Conservation (phyloP, 192 early-diverging fungal genomes). For the Helicostylum pulchrum region DNA sequence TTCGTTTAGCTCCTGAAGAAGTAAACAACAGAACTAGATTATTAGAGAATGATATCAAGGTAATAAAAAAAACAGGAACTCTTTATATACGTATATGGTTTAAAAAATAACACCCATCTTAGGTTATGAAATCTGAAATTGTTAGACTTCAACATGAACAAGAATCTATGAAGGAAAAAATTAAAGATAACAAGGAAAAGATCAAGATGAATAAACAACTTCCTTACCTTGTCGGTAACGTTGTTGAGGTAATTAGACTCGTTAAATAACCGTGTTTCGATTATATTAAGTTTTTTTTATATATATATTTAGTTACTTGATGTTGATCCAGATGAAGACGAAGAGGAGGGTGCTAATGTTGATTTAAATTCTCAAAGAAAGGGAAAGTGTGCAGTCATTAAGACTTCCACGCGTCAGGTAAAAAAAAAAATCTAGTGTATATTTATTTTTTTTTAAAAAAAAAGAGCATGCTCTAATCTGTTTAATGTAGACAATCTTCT, state of each 20-base stretch:
- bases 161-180: slow-evolving; percentile 79
- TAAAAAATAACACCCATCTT: background rate
- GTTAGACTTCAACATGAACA: slow-evolving; percentile 89
- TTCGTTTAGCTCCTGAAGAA: slow-evolving; percentile 84
- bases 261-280: background rate
- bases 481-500: slow-evolving; percentile 79
- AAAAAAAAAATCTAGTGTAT: background rate
- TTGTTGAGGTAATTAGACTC: slow-evolving; percentile 77
- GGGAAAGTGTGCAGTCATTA: slow-evolving; percentile 97
- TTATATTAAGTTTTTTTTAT: background rate
- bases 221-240: slow-evolving; percentile 93
- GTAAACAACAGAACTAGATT: slow-evolving; percentile 88
- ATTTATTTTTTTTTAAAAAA: slow-evolving; percentile 2
- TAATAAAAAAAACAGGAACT: slow-evolving; percentile 25
- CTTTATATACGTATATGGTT: background rate
- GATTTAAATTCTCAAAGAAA: slow-evolving; percentile 90
- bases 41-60: slow-evolving; percentile 96
- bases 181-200: slow-evolving; percentile 98
- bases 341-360: slow-evolving; percentile 93
- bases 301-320: slow-evolving; percentile 67
- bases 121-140: slow-evolving; percentile 91
- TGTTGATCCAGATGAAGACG: slow-evolving; percentile 82
- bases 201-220: slow-evolving; percentile 97
- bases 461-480: background rate
- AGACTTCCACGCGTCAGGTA: slow-evolving; percentile 92